Percentiles rank a stretch among this genome's conserved stretches.
phyloP scores from a whole-genome alignment of 257 asterid genomes.

The Osmanthus fragrans region DNA sequence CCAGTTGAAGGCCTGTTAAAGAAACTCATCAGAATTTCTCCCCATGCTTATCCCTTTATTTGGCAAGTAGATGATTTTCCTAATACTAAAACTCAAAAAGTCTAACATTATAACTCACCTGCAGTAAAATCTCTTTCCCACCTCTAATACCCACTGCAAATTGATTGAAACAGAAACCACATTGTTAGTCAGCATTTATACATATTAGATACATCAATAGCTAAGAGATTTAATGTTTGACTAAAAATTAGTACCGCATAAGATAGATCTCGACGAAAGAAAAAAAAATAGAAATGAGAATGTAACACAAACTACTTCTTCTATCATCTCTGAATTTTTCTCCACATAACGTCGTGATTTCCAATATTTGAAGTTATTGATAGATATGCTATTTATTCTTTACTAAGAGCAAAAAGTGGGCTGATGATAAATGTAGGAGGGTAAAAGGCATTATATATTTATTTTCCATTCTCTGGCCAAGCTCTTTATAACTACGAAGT shows the following conservation, averaged over 20 bases:
- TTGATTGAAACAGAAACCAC: slow-evolving; percentile 21
- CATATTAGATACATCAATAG: background rate
- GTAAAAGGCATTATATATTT: background rate
- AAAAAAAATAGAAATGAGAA: background rate
- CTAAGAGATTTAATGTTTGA: background rate
- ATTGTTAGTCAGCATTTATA: slow-evolving; percentile 16
- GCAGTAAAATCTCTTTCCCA: slow-evolving; percentile 79
- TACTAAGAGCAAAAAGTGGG: background rate
- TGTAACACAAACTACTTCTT: background rate
- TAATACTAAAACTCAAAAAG: slow-evolving; percentile 2
- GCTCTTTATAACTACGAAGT: background rate
- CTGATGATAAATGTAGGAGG: background rate
- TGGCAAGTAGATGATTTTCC: background rate
- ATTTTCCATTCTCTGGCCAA: background rate
- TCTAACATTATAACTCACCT: slow-evolving; percentile 47
- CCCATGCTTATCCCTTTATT: slow-evolving; percentile 5
- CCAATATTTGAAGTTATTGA: background rate
- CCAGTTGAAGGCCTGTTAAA: slow-evolving; percentile 88
- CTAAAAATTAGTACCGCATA: slow-evolving; percentile 11
- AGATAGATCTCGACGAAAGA: slow-evolving; percentile 14
- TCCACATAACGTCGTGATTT: slow-evolving; percentile 10
- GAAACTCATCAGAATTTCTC: slow-evolving; percentile 24
- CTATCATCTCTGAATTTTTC: background rate
- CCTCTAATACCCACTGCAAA: slow-evolving; percentile 67
- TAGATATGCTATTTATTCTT: background rate